Base-by-base conservation (phyloP, 2,329 filamentous ascomycete species). In the Fusarium devonianum region DNA sequence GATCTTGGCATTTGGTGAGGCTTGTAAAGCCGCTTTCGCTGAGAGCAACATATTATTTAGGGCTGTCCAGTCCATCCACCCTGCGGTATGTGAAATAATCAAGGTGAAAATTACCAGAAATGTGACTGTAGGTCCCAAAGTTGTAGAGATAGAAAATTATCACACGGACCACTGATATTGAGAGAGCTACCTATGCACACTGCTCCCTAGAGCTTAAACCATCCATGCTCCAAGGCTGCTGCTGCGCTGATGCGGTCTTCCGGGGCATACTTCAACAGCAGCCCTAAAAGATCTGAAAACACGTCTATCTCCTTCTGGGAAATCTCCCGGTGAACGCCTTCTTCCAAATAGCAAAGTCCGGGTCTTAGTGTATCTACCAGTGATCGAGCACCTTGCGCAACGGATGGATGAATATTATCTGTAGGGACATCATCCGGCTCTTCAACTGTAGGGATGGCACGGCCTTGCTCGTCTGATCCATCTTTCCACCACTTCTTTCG, bases 401-500 rank as follows among this genome's bases (percentile, higher is more conserved):
- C 33, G 7, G 45, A 40, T 18, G 44, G 34, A 38, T 43, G 39
- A 8, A 25, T n/a, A n/a, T n/a, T n/a, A n/a, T n/a, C n/a, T n/a
- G n/a, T n/a, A n/a, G n/a, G n/a, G n/a, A n/a, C n/a, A n/a, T n/a
- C n/a, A n/a, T n/a, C n/a, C n/a, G n/a, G n/a, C n/a, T n/a, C n/a
- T n/a, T n/a, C n/a, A n/a, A n/a, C n/a, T n/a, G n/a, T n/a, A n/a
- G n/a, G n/a, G n/a, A n/a, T n/a, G n/a, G n/a, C n/a, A n/a, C n/a
- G n/a, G n/a, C n/a, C n/a, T n/a, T n/a, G n/a, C n/a, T n/a, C n/a
- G n/a, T n/a, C n/a, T n/a, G n/a, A n/a, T n/a, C n/a, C n/a, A n/a
- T n/a, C n/a, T n/a, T n/a, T n/a, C n/a, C n/a, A n/a, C n/a, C n/a
- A 65, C 0, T 44, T 29, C 2, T 34, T 53, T 1, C 66, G 58